These are phyloP conservation scores for Xerocomellus chrysenteron DNA, from an alignment of 768 basidiomycete species.

Conservation along the genomic window DNA sequence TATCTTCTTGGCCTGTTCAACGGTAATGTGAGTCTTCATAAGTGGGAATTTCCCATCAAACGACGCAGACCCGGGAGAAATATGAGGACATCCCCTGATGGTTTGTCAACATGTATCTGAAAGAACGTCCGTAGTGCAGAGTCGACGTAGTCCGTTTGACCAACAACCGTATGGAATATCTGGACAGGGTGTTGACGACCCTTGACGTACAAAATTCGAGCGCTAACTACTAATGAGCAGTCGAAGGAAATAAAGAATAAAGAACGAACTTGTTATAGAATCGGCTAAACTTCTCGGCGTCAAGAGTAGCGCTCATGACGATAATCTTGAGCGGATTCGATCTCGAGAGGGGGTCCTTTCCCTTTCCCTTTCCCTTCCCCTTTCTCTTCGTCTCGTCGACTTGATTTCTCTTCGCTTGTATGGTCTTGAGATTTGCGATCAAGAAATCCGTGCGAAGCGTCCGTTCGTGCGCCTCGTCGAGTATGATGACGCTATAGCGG, in stretches of 20 bases:
- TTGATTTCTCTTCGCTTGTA: constrained; percentile 65
- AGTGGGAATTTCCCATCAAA: neutral
- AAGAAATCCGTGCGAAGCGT: constrained; percentile 92
- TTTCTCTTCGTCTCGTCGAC: constrained; percentile 45
- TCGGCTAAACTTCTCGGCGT: constrained; percentile 89
- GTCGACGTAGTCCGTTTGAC: constrained; percentile 83
- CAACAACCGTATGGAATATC: constrained; percentile 71
- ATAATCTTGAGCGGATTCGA: constrained; percentile 82
- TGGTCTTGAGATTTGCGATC: constrained; percentile 85
- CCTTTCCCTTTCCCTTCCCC: constrained; percentile 45
- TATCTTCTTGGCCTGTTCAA: constrained; percentile 86
- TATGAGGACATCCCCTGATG: constrained; percentile 86
- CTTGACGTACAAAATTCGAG: constrained; percentile 86
- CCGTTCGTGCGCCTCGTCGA: constrained; percentile 98
- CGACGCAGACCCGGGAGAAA: constrained; percentile 74
- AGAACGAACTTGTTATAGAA: constrained; percentile 78
- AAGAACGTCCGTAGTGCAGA: constrained; percentile 91
- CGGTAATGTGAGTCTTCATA: neutral
- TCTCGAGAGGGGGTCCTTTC: constrained; percentile 34
- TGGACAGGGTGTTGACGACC: constrained; percentile 92
- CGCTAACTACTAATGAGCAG: constrained; percentile 44
- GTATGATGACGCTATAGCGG: constrained; percentile 82
- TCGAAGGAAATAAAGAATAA: neutral
- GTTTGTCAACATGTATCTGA: constrained; percentile 81
- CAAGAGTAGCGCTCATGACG: constrained; percentile 97